Evolutionary conservation across 345 rosid species (phyloP), one percentile per base, ranked within the genome.

Genomic region (Barbarea vulgaris): DNA sequence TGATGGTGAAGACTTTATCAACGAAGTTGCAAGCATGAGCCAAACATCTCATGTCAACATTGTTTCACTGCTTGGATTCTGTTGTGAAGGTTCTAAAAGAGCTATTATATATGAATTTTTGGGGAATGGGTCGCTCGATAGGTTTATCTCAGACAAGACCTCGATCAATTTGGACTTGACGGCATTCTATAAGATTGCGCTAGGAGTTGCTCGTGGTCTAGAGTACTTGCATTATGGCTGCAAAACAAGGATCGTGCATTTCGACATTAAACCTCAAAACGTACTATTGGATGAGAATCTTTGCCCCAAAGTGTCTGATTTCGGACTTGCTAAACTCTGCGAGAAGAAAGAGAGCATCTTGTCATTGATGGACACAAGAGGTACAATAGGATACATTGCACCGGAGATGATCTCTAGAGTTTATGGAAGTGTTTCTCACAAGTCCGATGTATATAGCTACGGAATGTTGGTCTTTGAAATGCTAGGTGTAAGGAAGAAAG

Each of bases 171-270:
- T 78, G 12, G 74, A 62, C 3, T 69, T 34, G 75, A 64, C 4
- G 34, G 77, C 58, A 50, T 13, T 76, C 27, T 74, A 67, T 25
- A 48, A 47, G 13, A 77, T 84, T 11, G 82, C 73, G 0, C 1
- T 79, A 3, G 86, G 87, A 0, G 64, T 83, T 36, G 87, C 85
- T 15, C 74, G 80, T 64, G 87, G 87, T 46, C 37, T 84, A 9
- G 85, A 84, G 74, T 84, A 84, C 48, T 77, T 85, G 19, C 91
- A 85, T 51, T 6, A 72, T 6, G 88, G 88, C 30, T 87, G 91
- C 70, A 85, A 61, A 56, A 80, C 78, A 6, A 81, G 83, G 66
- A 87, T 84, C 14, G 57, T 87, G 34, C 88, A 87, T 50, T 82
- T 85, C 7, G 86, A 85, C 56, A 83, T 81, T 11, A 83, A 87